A percentile compares a stretch with the other conserved stretches of the same genome.
Conservation (phyloP, 169 alveolate species). For the Cryptosporidium andersoni region DNA sequence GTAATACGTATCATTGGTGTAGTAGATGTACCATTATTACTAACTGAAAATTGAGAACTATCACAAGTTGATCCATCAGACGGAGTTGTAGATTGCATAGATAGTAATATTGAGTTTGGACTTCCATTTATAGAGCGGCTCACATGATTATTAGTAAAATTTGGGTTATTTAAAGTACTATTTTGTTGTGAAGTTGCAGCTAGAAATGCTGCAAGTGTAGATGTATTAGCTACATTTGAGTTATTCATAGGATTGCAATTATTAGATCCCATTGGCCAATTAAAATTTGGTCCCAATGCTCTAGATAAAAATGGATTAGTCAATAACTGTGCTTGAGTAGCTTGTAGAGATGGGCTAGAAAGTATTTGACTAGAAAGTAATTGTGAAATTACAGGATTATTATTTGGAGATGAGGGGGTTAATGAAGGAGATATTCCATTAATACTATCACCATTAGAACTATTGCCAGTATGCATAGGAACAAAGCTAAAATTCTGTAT, state of each 20-base stretch:
- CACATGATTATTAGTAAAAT: constrained; percentile 21
- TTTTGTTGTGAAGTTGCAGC: constrained; percentile 66
- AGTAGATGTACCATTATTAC: constrained; percentile 10
- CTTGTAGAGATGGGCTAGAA: constrained; percentile 1
- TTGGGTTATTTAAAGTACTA: background rate
- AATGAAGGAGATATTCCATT: constrained; percentile 32
- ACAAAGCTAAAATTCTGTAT: constrained; percentile 33
- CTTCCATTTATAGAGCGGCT: constrained; percentile 19
- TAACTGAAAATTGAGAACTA: constrained; percentile 32
- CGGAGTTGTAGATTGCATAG: constrained; percentile 60
- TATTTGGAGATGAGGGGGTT: constrained; percentile 27
- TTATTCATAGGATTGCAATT: background rate
- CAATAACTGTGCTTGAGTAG: constrained; percentile 13
- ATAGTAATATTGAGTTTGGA: constrained; percentile 8
- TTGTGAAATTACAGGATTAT: constrained; percentile 35
- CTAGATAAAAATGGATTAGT: constrained; percentile 17
- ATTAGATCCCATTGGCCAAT: constrained; percentile 19
- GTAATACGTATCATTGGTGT: constrained; percentile 3
- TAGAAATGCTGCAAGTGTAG: constrained; percentile 13
- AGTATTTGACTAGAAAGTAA: constrained; percentile 24
- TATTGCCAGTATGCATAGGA: background rate
- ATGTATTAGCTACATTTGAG: constrained; percentile 36
- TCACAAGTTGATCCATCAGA: constrained; percentile 69
- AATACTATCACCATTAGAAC: constrained; percentile 1
- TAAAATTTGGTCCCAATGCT: constrained; percentile 33